phyloP scores from a whole-genome alignment of 2,329 filamentous ascomycete species.

The Pseudogymnoascus sp. region DNA sequence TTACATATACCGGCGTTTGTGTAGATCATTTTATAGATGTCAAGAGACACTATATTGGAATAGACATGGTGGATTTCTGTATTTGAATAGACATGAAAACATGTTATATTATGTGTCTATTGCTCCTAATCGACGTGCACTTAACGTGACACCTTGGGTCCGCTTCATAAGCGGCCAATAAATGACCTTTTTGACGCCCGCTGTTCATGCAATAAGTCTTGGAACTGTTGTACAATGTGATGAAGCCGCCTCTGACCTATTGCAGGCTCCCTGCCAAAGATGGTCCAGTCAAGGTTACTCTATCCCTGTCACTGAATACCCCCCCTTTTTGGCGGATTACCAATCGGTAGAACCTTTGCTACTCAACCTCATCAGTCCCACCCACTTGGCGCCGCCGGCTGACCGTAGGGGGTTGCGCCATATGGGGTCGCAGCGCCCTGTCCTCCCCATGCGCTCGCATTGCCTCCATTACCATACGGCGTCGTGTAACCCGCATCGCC shows the following conservation, averaged over 20 bases:
- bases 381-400: conserved; percentile 24
- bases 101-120: neutral
- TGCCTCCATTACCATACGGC: conserved; percentile 53
- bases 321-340: neutral
- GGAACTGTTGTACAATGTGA: neutral
- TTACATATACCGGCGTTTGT: neutral
- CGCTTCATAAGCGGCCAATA: neutral
- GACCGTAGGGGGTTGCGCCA: conserved; percentile 56
- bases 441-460: conserved; percentile 58
- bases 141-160: neutral
- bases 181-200: conserved; percentile 8
- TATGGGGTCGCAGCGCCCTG: conserved; percentile 48
- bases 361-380: conserved; percentile 20
- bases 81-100: neutral
- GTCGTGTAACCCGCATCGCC: conserved; percentile 60
- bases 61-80: neutral
- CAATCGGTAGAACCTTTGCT: neutral
- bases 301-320: neutral
- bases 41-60: neutral
- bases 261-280: neutral
- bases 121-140: neutral
- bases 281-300: neutral
- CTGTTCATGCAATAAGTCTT: neutral
- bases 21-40: neutral
- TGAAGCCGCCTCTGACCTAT: neutral